Evolutionary conservation across 2,329 filamentous ascomycete genomes (phyloP).

Genomic region (Aspergillus sp.): DNA sequence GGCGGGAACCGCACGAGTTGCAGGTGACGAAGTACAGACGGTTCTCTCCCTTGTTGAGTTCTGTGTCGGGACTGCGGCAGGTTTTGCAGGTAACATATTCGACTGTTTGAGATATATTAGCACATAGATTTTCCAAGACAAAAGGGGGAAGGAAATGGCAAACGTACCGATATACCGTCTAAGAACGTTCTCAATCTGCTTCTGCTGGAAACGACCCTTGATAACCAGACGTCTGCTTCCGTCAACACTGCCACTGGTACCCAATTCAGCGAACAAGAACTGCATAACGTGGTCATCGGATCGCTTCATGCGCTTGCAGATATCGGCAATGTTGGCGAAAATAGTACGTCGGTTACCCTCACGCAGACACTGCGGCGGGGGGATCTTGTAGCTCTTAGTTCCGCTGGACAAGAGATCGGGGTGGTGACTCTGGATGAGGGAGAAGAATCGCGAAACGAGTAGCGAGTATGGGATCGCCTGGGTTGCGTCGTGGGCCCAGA

Average conservation of each 20-base stretch:
- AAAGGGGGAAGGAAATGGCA: neutral
- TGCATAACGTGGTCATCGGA: conserved; percentile 96
- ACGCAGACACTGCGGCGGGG: conserved; percentile 95
- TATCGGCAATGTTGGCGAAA: conserved; percentile 98
- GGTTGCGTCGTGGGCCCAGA: conserved; percentile 83
- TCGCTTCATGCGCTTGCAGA: conserved; percentile 99
- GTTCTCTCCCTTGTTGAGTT: conserved; percentile 98
- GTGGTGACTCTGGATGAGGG: conserved; percentile 91
- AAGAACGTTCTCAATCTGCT: conserved; percentile 97
- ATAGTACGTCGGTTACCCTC: conserved; percentile 99
- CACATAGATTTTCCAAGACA: neutral
- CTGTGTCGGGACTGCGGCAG: conserved; percentile 90
- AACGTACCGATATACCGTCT: conserved; percentile 88
- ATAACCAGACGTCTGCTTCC: conserved; percentile 92
- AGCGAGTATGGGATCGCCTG: conserved; percentile 81
- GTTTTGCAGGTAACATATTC: conserved; percentile 99
- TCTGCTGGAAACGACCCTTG: conserved; percentile 99
- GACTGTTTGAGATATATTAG: conserved; percentile 54
- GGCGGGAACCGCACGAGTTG: conserved; percentile 82
- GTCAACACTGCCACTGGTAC: conserved; percentile 94
- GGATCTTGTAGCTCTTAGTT: conserved; percentile 97
- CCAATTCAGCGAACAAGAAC: conserved; percentile 97
- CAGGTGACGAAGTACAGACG: conserved; percentile 98
- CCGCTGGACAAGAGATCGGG: conserved; percentile 90
- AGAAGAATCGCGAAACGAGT: conserved; percentile 91